A percentile compares a stretch with the other conserved stretches of the same genome.
phyloP scores from a whole-genome alignment of 2,329 filamentous ascomycete species.

The Paracamarosporium sp. region DNA sequence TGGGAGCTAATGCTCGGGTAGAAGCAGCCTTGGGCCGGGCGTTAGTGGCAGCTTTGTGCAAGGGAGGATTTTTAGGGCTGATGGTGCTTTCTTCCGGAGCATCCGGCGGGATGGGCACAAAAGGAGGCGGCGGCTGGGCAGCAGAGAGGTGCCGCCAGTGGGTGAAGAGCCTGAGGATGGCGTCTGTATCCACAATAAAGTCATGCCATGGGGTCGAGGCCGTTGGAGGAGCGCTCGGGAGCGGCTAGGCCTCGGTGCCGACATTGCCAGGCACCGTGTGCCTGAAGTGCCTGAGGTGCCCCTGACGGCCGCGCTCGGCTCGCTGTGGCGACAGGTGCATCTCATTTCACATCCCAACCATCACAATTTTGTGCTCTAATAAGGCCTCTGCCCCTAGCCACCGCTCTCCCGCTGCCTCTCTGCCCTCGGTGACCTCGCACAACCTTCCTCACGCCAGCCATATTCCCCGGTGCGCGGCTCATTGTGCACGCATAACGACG shows the following conservation, averaged over 20 bases:
- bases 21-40: neutral
- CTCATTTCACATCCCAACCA: conserved; percentile 36
- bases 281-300: conserved; percentile 3
- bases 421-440: conserved; percentile 3
- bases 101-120: neutral
- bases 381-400: conserved; percentile 13
- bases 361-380: conserved; percentile 20
- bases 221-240: neutral
- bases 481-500: conserved; percentile 3
- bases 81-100: neutral
- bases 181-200: neutral
- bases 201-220: neutral
- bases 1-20: neutral
- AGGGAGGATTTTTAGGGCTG: neutral
- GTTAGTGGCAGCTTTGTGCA: neutral
- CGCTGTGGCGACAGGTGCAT: conserved; percentile 12
- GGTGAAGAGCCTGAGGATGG: neutral
- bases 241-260: neutral
- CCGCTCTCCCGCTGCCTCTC: neutral
- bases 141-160: no score
- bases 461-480: neutral
- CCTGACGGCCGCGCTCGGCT: conserved; percentile 11
- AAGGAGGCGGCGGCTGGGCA: neutral
- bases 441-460: conserved; percentile 1
- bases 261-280: conserved; percentile 1